Conservation (phyloP, 495 filamentous ascomycete species). For the Penicillium pancosmium region DNA sequence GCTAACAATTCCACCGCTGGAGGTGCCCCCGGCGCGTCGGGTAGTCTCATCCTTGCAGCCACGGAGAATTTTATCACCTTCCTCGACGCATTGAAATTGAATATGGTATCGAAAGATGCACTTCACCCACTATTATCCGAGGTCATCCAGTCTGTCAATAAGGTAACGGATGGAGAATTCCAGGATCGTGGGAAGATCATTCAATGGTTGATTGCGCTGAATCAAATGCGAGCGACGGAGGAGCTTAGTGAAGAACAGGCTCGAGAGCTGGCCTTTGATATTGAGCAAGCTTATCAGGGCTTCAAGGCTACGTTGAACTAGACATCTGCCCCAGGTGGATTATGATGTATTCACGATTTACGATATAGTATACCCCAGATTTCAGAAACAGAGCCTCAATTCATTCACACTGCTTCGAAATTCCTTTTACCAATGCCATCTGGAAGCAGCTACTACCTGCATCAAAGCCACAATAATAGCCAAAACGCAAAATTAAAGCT, state of each 20-base stretch:
- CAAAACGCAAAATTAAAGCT: too few relatives aligned
- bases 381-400: too few relatives aligned
- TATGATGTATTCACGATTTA: conserved; percentile 17
- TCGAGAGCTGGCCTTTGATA: conserved; percentile 83
- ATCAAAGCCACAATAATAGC: too few relatives aligned
- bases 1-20: conserved; percentile 47
- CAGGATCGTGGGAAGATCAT: conserved; percentile 95
- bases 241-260: conserved; percentile 87
- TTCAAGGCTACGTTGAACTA: conserved; percentile 75
- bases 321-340: conserved; percentile 12
- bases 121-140: conserved; percentile 91
- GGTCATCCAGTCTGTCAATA: conserved; percentile 94
- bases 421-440: too few relatives aligned
- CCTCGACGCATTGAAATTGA: conserved; percentile 87
- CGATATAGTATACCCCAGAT: conserved; percentile 4
- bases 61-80: conserved; percentile 99
- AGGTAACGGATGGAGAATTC: conserved; percentile 91
- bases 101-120: conserved; percentile 90
- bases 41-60: conserved; percentile 77
- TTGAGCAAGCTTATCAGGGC: conserved; percentile 86
- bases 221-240: conserved; percentile 95
- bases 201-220: conserved; percentile 94
- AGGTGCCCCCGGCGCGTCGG: conserved; percentile 55
- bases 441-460: too few relatives aligned
- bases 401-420: too few relatives aligned